Evolutionary conservation across 169 alveolate species (phyloP).

Genomic region (Plasmodium malariae): DNA sequence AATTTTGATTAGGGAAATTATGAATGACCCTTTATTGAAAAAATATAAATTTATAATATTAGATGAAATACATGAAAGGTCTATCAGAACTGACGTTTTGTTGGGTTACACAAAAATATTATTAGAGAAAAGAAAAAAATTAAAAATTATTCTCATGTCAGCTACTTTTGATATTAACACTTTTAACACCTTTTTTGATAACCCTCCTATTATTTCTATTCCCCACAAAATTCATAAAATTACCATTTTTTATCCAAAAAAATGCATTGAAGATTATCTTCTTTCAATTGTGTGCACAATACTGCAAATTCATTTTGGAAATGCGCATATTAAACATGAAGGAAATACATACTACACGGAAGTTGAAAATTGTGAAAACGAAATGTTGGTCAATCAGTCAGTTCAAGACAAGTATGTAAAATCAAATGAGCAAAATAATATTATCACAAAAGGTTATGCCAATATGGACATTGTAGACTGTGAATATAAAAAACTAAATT

Average conservation of each 20-base stretch:
- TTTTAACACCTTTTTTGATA: slow-evolving; percentile 88
- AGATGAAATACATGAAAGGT: slow-evolving; percentile 98
- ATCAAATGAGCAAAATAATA: background rate
- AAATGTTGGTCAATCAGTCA: background rate
- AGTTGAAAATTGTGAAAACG: background rate
- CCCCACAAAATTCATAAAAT: slow-evolving; percentile 72
- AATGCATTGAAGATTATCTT: slow-evolving; percentile 89
- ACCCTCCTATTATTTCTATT: slow-evolving; percentile 62
- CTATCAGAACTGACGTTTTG: slow-evolving; percentile 94
- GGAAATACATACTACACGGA: background rate
- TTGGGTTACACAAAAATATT: slow-evolving; percentile 91
- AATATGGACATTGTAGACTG: too few species aligned
- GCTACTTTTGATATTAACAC: slow-evolving; percentile 93
- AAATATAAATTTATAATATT: slow-evolving; percentile 91
- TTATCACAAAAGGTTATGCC: too few species aligned
- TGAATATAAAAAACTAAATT: background rate
- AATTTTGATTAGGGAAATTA: slow-evolving; percentile 94
- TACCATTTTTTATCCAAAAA: slow-evolving; percentile 85
- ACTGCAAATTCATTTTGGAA: slow-evolving; percentile 84
- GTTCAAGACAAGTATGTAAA: background rate
- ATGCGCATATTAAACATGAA: slow-evolving; percentile 59
- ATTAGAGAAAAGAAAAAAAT: slow-evolving; percentile 84
- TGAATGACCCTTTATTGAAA: slow-evolving; percentile 86
- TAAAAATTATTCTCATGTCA: slow-evolving; percentile 94
- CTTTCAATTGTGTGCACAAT: slow-evolving; percentile 83